Conservation (phyloP, 2,329 filamentous ascomycete genomes). For the Gyromitra esculenta region DNA sequence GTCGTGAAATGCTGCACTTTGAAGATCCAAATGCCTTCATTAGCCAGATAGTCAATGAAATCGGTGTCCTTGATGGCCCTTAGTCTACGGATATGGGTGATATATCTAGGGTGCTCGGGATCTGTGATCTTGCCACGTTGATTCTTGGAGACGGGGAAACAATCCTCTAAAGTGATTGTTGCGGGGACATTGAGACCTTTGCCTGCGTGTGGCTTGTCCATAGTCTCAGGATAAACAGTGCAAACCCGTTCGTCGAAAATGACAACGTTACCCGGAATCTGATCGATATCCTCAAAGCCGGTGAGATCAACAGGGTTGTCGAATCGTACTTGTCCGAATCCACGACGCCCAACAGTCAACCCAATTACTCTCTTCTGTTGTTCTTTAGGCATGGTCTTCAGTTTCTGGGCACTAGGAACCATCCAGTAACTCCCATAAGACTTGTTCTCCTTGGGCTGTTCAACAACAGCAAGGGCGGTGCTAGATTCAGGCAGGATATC, state of each 20-base stretch:
- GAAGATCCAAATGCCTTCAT: conserved; percentile 89
- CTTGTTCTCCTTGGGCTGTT: conserved; percentile 61
- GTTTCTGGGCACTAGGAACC: conserved; percentile 76
- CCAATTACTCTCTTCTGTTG: conserved; percentile 77
- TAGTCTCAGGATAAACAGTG: conserved; percentile 81
- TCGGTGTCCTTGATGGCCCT: conserved; percentile 81
- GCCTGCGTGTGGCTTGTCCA: conserved; percentile 82
- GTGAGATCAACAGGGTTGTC: conserved; percentile 83
- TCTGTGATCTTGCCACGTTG: conserved; percentile 62
- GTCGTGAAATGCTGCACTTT: conserved; percentile 96
- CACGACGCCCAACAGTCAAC: conserved; percentile 83
- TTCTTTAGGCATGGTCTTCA: conserved; percentile 80
- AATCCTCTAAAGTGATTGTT: conserved; percentile 86
- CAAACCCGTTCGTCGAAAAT: conserved; percentile 79
- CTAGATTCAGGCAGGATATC: conserved; percentile 75
- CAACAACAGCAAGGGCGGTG: conserved; percentile 80
- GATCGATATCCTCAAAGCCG: conserved; percentile 75
- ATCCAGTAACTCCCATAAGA: conserved; percentile 84
- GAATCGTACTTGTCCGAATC: conserved; percentile 84
- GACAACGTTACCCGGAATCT: conserved; percentile 81
- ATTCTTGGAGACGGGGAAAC: conserved; percentile 80
- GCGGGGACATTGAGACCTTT: conserved; percentile 93
- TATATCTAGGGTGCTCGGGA: conserved; percentile 69
- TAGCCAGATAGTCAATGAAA: conserved; percentile 80
- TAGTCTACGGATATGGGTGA: conserved; percentile 84